Evolutionary conservation across 495 filamentous ascomycete species (phyloP).

Genomic region (Hypoxylon lienhwacheense): DNA sequence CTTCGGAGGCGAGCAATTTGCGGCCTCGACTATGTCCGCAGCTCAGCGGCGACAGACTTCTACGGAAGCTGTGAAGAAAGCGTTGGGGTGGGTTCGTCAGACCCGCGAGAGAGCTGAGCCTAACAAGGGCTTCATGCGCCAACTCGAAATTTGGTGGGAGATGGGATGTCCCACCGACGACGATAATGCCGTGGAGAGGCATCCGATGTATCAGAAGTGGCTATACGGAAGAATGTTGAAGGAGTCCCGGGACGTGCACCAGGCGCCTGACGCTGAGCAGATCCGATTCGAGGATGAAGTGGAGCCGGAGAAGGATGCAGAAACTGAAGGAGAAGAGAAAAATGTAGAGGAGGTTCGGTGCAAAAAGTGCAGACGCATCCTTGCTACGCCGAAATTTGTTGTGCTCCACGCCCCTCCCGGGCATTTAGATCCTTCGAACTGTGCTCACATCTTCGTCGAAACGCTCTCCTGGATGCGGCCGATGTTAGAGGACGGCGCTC

Average conservation of each 20-base stretch:
- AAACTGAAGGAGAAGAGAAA: constrained; percentile 27
- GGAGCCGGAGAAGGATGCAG: constrained; percentile 30
- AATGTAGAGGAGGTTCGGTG: constrained; percentile 57
- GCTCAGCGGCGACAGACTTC: constrained; percentile 32
- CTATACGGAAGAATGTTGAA: constrained; percentile 78
- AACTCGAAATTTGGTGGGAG: constrained; percentile 81
- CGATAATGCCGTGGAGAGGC: constrained; percentile 54
- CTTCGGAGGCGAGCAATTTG: constrained; percentile 37
- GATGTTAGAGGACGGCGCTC: constrained; percentile 70
- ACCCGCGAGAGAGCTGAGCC: constrained; percentile 76
- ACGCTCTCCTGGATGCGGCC: constrained; percentile 92
- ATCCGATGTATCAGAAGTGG: constrained; percentile 86
- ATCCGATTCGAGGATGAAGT: constrained; percentile 86
- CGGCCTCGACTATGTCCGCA: constrained; percentile 26
- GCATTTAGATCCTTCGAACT: constrained; percentile 40
- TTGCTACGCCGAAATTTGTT: constrained; percentile 48
- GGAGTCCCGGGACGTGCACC: constrained; percentile 65
- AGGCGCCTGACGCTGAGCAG: constrained; percentile 65
- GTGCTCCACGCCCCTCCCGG: constrained; percentile 41
- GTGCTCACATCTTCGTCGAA: constrained; percentile 86
- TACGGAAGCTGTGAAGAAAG: constrained; percentile 40
- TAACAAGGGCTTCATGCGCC: constrained; percentile 84
- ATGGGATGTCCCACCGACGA: constrained; percentile 73
- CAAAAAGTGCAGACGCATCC: constrained; percentile 63
- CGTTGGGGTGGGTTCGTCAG: constrained; percentile 59